Evolutionary conservation across 2,329 filamentous ascomycete genomes (phyloP).

Genomic region (Talaromyces sp.): DNA sequence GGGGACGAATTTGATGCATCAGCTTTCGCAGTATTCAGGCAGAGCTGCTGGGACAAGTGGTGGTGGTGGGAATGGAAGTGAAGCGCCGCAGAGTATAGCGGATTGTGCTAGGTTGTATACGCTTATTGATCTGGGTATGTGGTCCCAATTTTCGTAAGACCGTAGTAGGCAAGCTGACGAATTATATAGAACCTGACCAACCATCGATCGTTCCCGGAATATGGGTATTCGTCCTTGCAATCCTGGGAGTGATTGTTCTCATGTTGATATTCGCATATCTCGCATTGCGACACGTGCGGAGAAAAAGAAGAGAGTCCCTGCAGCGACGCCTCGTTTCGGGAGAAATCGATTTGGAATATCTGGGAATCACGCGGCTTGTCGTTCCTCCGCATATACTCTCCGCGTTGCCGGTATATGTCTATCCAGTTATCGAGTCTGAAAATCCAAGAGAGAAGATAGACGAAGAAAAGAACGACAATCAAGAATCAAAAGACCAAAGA

Average conservation of each 20-base stretch:
- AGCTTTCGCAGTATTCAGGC: conserved; percentile 72
- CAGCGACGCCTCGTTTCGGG: conserved; percentile 67
- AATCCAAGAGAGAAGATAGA: not conserved
- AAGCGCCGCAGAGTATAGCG: not conserved
- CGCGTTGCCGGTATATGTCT: conserved; percentile 72
- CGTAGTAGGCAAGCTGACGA: not conserved
- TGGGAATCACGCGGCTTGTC: conserved; percentile 76
- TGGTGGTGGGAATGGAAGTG: not conserved
- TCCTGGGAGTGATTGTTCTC: conserved; percentile 70
- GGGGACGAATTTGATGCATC: conserved; percentile 63
- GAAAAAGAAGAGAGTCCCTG: conserved; percentile 62
- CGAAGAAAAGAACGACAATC: not conserved
- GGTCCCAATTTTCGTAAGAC: conserved; percentile 37
- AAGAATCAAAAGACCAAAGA: not conserved
- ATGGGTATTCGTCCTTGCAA: conserved; percentile 75
- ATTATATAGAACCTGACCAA: conserved; percentile 25
- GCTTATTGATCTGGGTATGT: conserved; percentile 47
- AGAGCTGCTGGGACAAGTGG: conserved; percentile 27
- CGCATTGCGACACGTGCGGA: conserved; percentile 72
- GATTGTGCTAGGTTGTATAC: conserved; percentile 43
- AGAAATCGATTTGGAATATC: conserved; percentile 56
- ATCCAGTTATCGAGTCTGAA: conserved; percentile 40
- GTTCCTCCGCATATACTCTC: conserved; percentile 69
- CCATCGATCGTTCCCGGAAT: conserved; percentile 58
- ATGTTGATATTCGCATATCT: conserved; percentile 64